Percentiles rank a stretch among this genome's conserved stretches.
These are phyloP conservation scores for Drechslera avenae DNA, from an alignment of 2,329 filamentous ascomycete species.

Conservation along the genomic window DNA sequence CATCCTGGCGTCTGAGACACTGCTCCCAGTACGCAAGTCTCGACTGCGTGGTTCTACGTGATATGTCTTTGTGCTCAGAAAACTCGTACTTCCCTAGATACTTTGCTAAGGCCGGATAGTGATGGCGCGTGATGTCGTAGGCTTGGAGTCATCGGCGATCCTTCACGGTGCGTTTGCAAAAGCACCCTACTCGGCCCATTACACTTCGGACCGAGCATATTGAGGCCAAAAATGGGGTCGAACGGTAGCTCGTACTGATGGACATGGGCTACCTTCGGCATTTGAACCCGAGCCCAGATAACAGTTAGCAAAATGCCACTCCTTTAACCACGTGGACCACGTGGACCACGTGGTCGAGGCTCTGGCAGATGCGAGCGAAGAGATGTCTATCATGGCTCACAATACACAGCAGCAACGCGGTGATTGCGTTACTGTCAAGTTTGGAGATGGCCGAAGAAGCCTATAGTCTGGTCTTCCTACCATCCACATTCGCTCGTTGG, in stretches of 20 bases:
- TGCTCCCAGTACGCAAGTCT: too few relatives aligned
- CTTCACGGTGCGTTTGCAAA: conserved; percentile 3
- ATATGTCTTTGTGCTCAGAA: too few relatives aligned
- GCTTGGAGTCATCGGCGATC: neutral
- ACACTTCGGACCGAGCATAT: neutral
- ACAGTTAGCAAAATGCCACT: neutral
- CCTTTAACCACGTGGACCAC: neutral
- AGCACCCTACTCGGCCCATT: conserved; percentile 2
- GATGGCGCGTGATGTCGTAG: neutral
- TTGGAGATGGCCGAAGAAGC: neutral
- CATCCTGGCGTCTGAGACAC: too few relatives aligned
- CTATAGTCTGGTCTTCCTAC: neutral
- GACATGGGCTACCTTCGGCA: neutral
- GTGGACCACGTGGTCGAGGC: conserved; percentile 1
- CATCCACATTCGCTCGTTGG: neutral
- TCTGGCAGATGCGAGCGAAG: neutral
- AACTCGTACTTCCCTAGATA: neutral
- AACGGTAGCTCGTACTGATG: neutral
- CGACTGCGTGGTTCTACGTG: neutral
- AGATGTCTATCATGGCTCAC: neutral
- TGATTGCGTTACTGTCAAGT: neutral
- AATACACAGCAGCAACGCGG: neutral
- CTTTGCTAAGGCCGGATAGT: neutral
- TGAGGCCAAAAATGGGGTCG: neutral
- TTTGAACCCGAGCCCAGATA: neutral